Conservation (phyloP, 768 basidiomycete genomes). For the Mycena belliarum region DNA sequence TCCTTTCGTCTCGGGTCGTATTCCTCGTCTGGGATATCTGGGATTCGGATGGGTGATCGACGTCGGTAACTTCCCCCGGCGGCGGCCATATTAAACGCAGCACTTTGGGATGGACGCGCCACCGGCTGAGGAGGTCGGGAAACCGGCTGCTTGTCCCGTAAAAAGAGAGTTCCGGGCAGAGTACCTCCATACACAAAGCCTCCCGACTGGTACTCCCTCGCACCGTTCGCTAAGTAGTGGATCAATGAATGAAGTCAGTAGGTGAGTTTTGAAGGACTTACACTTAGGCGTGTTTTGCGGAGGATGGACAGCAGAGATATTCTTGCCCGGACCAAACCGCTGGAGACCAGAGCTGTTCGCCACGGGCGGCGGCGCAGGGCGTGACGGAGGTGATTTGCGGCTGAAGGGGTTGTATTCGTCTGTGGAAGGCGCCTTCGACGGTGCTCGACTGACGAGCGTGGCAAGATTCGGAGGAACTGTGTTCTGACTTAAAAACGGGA, state of each 20-base stretch:
- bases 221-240: conserved; percentile 3
- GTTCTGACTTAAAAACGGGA: neutral
- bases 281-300: conserved; percentile 1
- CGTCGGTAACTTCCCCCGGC: neutral
- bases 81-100: conserved; percentile 2
- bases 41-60: conserved; percentile 13
- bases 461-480: conserved; percentile 9
- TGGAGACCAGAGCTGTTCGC: neutral
- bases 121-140: too few species aligned
- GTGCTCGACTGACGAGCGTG: neutral
- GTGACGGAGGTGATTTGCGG: neutral
- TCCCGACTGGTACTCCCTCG: neutral
- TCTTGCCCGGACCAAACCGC: neutral
- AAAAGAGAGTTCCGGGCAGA: conserved; percentile 1
- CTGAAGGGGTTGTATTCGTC: conserved; percentile 1
- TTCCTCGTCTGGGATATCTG: conserved; percentile 13
- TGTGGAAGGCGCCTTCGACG: neutral
- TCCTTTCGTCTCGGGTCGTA: conserved; percentile 18
- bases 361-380: neutral
- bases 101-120: conserved; percentile 4
- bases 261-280: neutral
- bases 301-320: neutral
- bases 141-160: conserved; percentile 12
- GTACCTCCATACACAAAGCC: neutral
- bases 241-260: neutral